These are phyloP conservation scores for Actinidia arguta DNA, from an alignment of 179 eudicot species.

Conservation along the genomic window DNA sequence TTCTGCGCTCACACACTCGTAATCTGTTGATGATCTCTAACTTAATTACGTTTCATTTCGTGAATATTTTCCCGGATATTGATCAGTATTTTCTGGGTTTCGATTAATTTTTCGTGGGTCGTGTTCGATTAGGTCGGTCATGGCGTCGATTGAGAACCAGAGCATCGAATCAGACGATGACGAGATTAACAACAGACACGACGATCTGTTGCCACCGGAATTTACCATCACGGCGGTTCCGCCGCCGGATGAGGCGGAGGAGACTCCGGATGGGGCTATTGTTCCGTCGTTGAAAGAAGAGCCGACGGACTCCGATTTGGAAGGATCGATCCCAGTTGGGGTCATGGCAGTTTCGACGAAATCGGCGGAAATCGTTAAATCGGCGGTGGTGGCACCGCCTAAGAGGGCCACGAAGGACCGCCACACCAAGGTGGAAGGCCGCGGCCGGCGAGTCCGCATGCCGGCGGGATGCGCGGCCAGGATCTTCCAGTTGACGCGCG, in stretches of 20 bases:
- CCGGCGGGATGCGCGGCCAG: conserved; percentile 58
- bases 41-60: neutral
- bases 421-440: conserved; percentile 56
- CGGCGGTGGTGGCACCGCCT: neutral
- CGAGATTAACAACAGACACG: conserved; percentile 8
- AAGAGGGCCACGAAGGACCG: conserved; percentile 41
- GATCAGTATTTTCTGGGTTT: conserved; percentile 19
- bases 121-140: no score
- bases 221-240: conserved; percentile 22
- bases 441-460: conserved; percentile 51
- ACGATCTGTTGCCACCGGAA: conserved; percentile 31
- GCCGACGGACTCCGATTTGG: conserved; percentile 38
- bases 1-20: no score
- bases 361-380: neutral
- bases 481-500: conserved; percentile 49
- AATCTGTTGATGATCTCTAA: neutral
- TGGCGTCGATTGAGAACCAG: conserved; percentile 16
- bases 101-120: no score
- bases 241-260: no score
- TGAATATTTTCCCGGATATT: conserved; percentile 8
- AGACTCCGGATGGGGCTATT: conserved; percentile 5
- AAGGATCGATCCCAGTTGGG: conserved; percentile 23
- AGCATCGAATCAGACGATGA: conserved; percentile 21
- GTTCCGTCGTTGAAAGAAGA: conserved; percentile 48
- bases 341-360: conserved; percentile 3